Evolutionary conservation across 768 basidiomycete species (phyloP).

Genomic region (Termitomyces sp.): DNA sequence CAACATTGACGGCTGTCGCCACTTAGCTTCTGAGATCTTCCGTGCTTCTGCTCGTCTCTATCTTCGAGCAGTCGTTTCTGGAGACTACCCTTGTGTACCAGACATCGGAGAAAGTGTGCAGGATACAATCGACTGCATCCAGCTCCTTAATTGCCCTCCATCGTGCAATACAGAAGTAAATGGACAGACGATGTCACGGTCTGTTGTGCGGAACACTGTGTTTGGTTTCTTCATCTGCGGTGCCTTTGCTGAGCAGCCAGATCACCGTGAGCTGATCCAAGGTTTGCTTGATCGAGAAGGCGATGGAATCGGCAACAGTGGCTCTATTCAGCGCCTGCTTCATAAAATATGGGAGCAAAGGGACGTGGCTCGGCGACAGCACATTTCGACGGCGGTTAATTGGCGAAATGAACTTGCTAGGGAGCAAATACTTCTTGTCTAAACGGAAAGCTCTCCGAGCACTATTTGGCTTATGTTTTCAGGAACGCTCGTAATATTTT

Average conservation of each 20-base stretch:
- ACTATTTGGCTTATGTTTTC: background rate
- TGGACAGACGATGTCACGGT: conserved; percentile 30
- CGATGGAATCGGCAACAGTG: conserved; percentile 60
- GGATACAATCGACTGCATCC: conserved; percentile 46
- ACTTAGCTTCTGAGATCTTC: conserved; percentile 56
- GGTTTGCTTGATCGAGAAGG: conserved; percentile 45
- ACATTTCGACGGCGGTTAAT: conserved; percentile 33
- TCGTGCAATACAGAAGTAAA: conserved; percentile 4
- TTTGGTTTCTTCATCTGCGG: conserved; percentile 74
- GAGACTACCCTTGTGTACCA: conserved; percentile 57
- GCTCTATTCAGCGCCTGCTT: conserved; percentile 49
- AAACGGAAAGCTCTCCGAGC: conserved; percentile 8
- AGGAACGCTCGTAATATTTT: background rate
- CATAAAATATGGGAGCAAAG: conserved; percentile 50
- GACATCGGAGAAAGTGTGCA: conserved; percentile 55
- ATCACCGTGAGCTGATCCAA: conserved; percentile 37
- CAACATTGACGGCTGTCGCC: conserved; percentile 29
- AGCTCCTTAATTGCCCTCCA: conserved; percentile 25
- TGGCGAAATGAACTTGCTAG: conserved; percentile 56
- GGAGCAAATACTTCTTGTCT: conserved; percentile 55
- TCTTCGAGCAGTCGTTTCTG: conserved; percentile 72
- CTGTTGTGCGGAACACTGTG: conserved; percentile 72
- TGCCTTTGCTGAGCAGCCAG: conserved; percentile 50
- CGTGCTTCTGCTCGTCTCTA: conserved; percentile 71
- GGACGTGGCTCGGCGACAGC: conserved; percentile 11